Evolutionary conservation across 768 basidiomycete genomes (phyloP).

Genomic region (Leccinum imitatum): DNA sequence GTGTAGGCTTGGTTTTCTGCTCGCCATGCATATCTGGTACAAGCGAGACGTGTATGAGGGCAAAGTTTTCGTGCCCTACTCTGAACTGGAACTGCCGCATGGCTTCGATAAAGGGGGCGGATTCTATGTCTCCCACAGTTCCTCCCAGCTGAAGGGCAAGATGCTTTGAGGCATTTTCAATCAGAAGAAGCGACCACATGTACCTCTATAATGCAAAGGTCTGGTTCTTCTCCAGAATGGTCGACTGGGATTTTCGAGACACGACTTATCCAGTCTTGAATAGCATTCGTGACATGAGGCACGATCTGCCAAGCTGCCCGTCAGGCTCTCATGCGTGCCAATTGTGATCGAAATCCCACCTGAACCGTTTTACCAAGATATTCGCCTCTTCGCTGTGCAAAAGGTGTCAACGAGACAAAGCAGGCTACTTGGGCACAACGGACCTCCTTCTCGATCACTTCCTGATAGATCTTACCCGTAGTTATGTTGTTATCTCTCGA

Average conservation of each 20-base stretch:
- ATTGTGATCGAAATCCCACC: slow-evolving; percentile 40
- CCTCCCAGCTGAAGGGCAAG: slow-evolving; percentile 75
- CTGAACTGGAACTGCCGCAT: slow-evolving; percentile 99
- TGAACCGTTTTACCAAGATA: slow-evolving; percentile 98
- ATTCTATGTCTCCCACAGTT: slow-evolving; percentile 98
- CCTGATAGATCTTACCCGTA: slow-evolving; percentile 95
- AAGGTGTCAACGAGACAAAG: slow-evolving; percentile 13
- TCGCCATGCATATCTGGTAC: slow-evolving; percentile 99
- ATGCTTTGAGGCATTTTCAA: slow-evolving; percentile 4
- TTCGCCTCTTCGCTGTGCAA: slow-evolving; percentile 66
- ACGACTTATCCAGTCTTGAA: slow-evolving; percentile 98
- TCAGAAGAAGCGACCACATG: slow-evolving; percentile 16
- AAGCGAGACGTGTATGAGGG: slow-evolving; percentile 93
- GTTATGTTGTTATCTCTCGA: slow-evolving; percentile 97
- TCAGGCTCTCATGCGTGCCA: slow-evolving; percentile 8
- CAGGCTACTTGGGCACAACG: slow-evolving; percentile 24
- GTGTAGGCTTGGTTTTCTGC: slow-evolving; percentile 98
- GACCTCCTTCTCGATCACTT: slow-evolving; percentile 98
- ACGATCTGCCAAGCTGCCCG: slow-evolving; percentile 60
- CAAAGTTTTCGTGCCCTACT: slow-evolving; percentile 95
- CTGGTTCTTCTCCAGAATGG: slow-evolving; percentile 88
- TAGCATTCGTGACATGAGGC: slow-evolving; percentile 93
- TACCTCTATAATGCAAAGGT: slow-evolving; percentile 98
- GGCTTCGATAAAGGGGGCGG: slow-evolving; percentile 96
- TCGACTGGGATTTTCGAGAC: slow-evolving; percentile 95